Conservation (phyloP, 805 yeast species). For the Lipomyces kockii region DNA sequence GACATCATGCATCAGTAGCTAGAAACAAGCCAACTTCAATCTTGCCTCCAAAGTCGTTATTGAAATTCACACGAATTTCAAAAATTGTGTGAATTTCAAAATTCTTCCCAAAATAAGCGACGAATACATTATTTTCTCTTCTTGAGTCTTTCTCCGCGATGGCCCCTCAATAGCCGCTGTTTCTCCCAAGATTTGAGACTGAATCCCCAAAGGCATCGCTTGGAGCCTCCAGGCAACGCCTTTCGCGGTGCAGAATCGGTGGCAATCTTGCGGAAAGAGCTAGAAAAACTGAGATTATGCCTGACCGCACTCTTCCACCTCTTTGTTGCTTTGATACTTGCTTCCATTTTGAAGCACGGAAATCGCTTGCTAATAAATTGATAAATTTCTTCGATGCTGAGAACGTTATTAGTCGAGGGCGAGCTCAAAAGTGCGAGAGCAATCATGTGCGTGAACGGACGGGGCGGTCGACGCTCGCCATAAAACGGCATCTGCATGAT, state of each 20-base stretch:
- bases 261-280: constrained; percentile 15
- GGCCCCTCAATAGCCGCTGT: constrained; percentile 15
- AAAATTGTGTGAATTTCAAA: background rate
- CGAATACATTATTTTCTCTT: constrained; percentile 1
- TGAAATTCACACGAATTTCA: background rate
- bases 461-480: constrained; percentile 16
- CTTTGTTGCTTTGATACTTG: background rate
- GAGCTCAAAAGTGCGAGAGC: constrained; percentile 19
- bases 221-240: background rate
- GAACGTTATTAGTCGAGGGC: background rate
- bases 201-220: constrained; percentile 17
- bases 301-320: constrained; percentile 26
- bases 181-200: constrained; percentile 9
- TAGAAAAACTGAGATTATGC: constrained; percentile 16
- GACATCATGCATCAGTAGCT: background rate
- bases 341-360: constrained; percentile 11
- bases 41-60: background rate
- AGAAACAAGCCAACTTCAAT: background rate
- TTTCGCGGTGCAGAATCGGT: constrained; percentile 3
- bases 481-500: constrained; percentile 10
- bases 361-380: constrained; percentile 5
- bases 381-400: constrained; percentile 19
- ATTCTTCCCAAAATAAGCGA: background rate
- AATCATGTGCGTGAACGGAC: constrained; percentile 20
- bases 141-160: background rate